Base-by-base conservation (phyloP, 1,284 basidiomycete species). In the Fistulinella cinereoalba region DNA sequence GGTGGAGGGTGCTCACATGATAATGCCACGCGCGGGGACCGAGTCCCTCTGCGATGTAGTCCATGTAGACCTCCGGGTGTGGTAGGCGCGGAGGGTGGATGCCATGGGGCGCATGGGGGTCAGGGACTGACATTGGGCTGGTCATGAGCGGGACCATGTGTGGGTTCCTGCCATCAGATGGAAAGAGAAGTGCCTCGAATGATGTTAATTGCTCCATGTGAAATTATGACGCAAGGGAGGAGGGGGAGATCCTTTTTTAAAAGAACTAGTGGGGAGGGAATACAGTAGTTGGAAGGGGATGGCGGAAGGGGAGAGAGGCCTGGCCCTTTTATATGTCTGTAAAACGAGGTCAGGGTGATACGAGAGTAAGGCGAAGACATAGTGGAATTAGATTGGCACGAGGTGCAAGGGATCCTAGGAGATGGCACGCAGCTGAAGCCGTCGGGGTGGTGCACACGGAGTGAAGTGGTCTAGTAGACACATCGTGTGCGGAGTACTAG, bases 21-120 rank as follows among this genome's bases (percentile, higher is more conserved):
- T 79, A 85, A 59, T 77, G 75, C 87, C 86, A 89, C 12, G 82
- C 77, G 48, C 80, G 73, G 31, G 78, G 69, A 31, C 82, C 82
- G 44, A 80, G 71, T 46, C 77, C 74, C 64, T 88, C 84, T 55
- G 84, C 84, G 56, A 89, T 83, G 66, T 84, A 87, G 64, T 90
- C 85, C 86, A 90, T 90, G 60, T 84, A 80, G 29, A 87, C 77
- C 63, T 89, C 85, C 9, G 88, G 87, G 65, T 89, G 87, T 1
- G 87, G 87, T 72, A 86, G 77, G 41, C 82, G 78, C 40, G 76
- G 57, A 65, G 61, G 65, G 50, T 48, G 64, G 47, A 64, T 56
- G 27, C 70, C 66, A 43, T 75, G 72, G 10, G 68, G 67, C 2
- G 69, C 69, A 52, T 74, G 74, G 39, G 75, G 74, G 45, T 71